Evolutionary conservation across 2,329 filamentous ascomycete genomes (phyloP), one percentile per base, ranked within the genome.

Genomic region (Botrytis galanthina): DNA sequence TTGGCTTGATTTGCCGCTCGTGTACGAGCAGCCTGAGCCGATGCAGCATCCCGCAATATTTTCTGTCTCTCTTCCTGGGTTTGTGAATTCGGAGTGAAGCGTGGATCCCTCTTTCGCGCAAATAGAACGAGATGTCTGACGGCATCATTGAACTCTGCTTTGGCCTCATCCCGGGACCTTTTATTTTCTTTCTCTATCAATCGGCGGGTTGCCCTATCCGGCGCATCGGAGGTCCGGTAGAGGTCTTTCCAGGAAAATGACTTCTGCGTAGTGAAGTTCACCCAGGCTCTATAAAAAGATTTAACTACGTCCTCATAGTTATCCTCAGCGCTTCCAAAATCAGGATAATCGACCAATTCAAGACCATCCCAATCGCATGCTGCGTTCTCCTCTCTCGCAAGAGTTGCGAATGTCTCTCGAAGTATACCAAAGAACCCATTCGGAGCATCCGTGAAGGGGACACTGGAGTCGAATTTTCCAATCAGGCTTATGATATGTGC

Each of bases 131-230:
- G 86, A 10, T 94, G 93, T 73, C 93, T 86, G 44, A 99, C 94
- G 4, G 94, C 92, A 75, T 97, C 94, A 82, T 98, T 98, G 84
- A 97, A 98, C 77, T 97, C 93, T 73, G 92, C 89, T 18, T 92
- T 89, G 4, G 90, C 94, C 71, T 95, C 92, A 32, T 98, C 95
- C 70, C 96, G 89, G 37, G 92, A 83, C 76, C 92, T 92, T 78
- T 91, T 93, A 82, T 99, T 99, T 81, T 98, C 95, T 82, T 97
- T 98, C 81, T 98, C 96, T 91, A 98, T 97, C 57, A 93, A 80
- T 46, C 96, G 89, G 70, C 95, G 90, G 26, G 93, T 87, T 54
- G 92, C 89, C 69, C 96, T 90, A 82, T 99, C 95, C 1, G 94
- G 94, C 1, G 94, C 95, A 78, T 98, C 94, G 0, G 92, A 91